Conservation (phyloP, 192 early-diverging fungal genomes). For the Coemansia sp. region DNA sequence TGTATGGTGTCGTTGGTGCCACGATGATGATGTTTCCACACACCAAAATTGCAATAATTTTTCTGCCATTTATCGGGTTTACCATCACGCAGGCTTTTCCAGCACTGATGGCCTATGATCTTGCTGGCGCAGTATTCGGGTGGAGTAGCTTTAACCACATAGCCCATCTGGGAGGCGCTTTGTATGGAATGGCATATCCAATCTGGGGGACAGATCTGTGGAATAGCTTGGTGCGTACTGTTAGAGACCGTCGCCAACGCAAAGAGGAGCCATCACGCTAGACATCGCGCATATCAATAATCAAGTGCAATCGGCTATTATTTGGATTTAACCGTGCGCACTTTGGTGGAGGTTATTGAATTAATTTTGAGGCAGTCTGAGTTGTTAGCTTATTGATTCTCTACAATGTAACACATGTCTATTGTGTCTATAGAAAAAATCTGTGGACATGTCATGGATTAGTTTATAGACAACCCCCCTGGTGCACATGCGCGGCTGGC, state of each 20-base stretch:
- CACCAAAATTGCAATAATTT: slow-evolving; percentile 59
- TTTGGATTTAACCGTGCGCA: background rate
- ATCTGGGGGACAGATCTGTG: slow-evolving; percentile 48
- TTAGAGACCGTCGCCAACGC: background rate
- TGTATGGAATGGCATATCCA: slow-evolving; percentile 61
- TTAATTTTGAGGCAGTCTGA: too few relatives aligned
- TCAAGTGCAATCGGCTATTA: background rate
- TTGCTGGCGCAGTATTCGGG: slow-evolving; percentile 66
- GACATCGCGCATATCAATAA: background rate
- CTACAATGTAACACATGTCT: too few relatives aligned
- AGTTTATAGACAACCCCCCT: too few relatives aligned
- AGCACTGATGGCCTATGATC: slow-evolving; percentile 65
- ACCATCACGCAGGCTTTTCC: slow-evolving; percentile 67
- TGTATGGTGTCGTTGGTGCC: slow-evolving; percentile 69
- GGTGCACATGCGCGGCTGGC: too few relatives aligned
- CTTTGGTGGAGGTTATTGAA: background rate
- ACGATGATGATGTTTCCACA: slow-evolving; percentile 61
- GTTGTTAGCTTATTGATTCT: too few relatives aligned
- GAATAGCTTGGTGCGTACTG: slow-evolving; percentile 1
- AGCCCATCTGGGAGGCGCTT: slow-evolving; percentile 70
- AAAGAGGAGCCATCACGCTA: background rate
- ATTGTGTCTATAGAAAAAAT: too few relatives aligned
- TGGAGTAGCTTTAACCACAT: slow-evolving; percentile 79
- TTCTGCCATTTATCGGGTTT: slow-evolving; percentile 58
- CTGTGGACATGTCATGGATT: too few relatives aligned